Conservation (phyloP, 163 green algal species). For the Scenedesmus sp. region DNA sequence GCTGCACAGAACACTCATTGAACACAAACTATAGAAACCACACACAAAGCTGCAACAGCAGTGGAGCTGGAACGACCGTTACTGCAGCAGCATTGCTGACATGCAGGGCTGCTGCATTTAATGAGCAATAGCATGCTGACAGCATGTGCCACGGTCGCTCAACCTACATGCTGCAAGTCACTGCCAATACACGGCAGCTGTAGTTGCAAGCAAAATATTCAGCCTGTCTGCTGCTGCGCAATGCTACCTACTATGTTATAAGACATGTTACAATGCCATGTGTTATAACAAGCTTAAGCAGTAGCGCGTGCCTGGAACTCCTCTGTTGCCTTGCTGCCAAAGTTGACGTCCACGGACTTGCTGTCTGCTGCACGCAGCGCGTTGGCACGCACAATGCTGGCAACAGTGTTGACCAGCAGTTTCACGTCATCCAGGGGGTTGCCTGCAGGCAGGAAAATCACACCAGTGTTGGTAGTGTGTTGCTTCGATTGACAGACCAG, state of each 20-base stretch:
- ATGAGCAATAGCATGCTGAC: not conserved
- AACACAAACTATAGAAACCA: not conserved
- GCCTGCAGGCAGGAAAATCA: slow-evolving; percentile 80
- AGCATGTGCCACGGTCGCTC: not conserved
- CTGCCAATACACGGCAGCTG: not conserved
- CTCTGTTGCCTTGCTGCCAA: slow-evolving; percentile 79
- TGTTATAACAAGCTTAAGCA: not conserved
- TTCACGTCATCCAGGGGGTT: slow-evolving; percentile 89
- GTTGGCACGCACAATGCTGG: slow-evolving; percentile 92
- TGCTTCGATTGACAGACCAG: not conserved
- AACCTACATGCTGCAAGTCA: not conserved
- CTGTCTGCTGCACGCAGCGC: slow-evolving; percentile 82
- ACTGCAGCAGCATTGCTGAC: not conserved
- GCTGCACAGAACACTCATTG: not conserved
- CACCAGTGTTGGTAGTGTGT: slow-evolving; percentile 62
- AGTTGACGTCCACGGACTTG: slow-evolving; percentile 85
- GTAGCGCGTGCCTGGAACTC: slow-evolving; percentile 62
- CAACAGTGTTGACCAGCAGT: slow-evolving; percentile 87
- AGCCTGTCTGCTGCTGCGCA: not conserved
- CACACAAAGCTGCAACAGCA: not conserved
- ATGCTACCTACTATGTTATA: not conserved
- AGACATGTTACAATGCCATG: not conserved
- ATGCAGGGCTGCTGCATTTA: not conserved
- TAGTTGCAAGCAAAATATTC: not conserved
- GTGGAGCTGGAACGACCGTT: no score